Conservation (phyloP, 768 basidiomycete genomes). For the Agaricus subrufescens region DNA sequence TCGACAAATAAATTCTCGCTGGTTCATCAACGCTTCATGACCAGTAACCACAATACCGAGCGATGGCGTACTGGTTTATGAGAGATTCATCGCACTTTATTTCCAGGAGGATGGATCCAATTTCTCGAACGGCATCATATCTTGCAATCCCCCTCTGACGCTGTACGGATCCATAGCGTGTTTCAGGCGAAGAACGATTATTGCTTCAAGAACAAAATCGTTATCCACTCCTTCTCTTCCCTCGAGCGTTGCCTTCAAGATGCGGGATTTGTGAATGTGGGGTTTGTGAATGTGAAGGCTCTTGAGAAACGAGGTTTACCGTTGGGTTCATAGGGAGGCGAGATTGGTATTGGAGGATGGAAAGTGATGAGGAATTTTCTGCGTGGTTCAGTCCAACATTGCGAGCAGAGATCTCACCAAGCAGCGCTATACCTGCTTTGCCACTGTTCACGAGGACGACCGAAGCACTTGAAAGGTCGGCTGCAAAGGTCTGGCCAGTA, state of each 20-base stretch:
- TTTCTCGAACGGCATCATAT: not conserved
- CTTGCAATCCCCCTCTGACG: not conserved
- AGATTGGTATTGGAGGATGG: not conserved
- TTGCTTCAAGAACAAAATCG: not conserved
- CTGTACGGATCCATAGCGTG: not conserved
- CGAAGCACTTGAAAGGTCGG: too few relatives aligned
- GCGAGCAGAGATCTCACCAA: too few relatives aligned
- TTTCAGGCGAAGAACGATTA: not conserved
- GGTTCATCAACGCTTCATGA: constrained; percentile 11
- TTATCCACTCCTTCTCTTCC: constrained; percentile 3
- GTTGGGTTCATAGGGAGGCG: not conserved
- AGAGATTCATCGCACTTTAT: constrained; percentile 6
- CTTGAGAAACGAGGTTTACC: not conserved
- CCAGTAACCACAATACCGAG: not conserved
- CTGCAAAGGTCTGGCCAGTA: too few relatives aligned
- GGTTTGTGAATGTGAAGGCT: not conserved
- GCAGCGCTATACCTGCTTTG: too few relatives aligned
- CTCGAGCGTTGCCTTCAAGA: not conserved
- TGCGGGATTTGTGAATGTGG: not conserved
- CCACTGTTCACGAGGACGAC: too few relatives aligned
- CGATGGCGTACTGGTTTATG: not conserved
- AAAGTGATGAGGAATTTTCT: not conserved
- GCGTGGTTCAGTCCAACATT: too few relatives aligned
- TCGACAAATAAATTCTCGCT: not conserved
- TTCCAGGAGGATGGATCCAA: constrained; percentile 10